Percentiles rank a stretch among this genome's conserved stretches.
phyloP scores from a whole-genome alignment of 176 grass and related monocot species.

The Oryza glaberrima region DNA sequence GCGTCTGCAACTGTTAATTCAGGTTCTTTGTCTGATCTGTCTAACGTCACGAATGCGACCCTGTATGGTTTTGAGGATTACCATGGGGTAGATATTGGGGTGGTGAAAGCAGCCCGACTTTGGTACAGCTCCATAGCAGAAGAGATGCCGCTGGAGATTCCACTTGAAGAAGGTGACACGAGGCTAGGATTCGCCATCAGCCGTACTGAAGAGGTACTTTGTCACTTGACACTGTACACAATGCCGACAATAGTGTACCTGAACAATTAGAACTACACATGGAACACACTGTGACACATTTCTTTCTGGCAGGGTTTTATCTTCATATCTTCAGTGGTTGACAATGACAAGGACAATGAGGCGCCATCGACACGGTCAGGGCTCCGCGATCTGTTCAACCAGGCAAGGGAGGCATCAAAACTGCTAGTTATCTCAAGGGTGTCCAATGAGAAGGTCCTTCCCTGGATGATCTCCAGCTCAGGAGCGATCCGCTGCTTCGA shows the following conservation, averaged over 20 bases:
- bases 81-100: conserved; percentile 80
- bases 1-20: conserved; percentile 76
- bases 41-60: conserved; percentile 60
- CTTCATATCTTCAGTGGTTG: conserved; percentile 74
- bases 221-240: neutral
- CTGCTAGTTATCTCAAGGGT: conserved; percentile 81
- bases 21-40: conserved; percentile 66
- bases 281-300: neutral
- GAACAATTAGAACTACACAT: neutral
- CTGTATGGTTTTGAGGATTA: conserved; percentile 89
- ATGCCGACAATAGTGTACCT: neutral
- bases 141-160: conserved; percentile 67
- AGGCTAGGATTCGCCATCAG: conserved; percentile 80
- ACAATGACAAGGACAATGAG: conserved; percentile 47
- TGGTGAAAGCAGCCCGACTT: conserved; percentile 75
- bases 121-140: conserved; percentile 69
- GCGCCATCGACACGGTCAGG: conserved; percentile 69
- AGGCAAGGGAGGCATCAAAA: conserved; percentile 53
- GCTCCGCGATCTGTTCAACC: conserved; percentile 63
- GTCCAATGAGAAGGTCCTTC: conserved; percentile 78
- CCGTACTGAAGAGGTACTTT: conserved; percentile 68
- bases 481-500: conserved; percentile 81
- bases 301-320: conserved; percentile 74
- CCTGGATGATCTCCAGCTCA: conserved; percentile 72
- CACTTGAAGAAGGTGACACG: conserved; percentile 67